Evolutionary conservation across 2,329 filamentous ascomycete species (phyloP).

Genomic region (Macrophomina tecta): DNA sequence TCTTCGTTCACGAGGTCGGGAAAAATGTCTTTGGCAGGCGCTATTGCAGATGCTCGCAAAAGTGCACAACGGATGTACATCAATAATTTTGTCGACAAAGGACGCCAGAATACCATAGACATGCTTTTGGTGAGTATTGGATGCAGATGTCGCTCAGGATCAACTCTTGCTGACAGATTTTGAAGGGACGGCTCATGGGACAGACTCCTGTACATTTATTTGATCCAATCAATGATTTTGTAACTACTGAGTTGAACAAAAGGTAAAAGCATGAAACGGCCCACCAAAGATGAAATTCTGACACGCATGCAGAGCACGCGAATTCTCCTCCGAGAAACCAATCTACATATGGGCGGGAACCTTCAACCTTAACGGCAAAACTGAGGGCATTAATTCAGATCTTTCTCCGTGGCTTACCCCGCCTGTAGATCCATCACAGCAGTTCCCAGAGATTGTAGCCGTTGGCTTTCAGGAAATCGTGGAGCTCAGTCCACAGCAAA

Average conservation of each 20-base stretch:
- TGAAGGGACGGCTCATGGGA: conserved; percentile 74
- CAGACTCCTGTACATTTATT: conserved; percentile 85
- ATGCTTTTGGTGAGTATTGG: conserved; percentile 65
- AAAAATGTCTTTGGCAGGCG: conserved; percentile 93
- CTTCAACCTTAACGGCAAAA: conserved; percentile 93
- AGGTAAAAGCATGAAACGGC: conserved; percentile 34
- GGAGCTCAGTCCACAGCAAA: conserved; percentile 95
- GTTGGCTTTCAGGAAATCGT: conserved; percentile 98
- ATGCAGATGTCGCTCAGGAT: neutral
- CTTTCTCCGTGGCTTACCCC: conserved; percentile 87
- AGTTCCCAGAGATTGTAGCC: conserved; percentile 82
- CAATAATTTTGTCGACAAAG: conserved; percentile 96
- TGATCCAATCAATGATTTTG: conserved; percentile 93
- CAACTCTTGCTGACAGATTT: neutral
- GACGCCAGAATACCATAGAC: conserved; percentile 91
- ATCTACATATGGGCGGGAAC: conserved; percentile 87
- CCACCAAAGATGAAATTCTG: neutral
- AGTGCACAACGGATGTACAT: conserved; percentile 93
- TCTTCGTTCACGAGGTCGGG: conserved; percentile 92
- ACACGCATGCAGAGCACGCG: conserved; percentile 55
- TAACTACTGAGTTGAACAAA: conserved; percentile 75
- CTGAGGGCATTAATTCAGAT: conserved; percentile 77
- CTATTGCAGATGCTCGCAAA: conserved; percentile 93
- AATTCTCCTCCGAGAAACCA: conserved; percentile 76
- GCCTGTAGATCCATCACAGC: conserved; percentile 59